Conservation (phyloP, 371 early-diverging fungal species). For the Lichtheimia corymbifera region DNA sequence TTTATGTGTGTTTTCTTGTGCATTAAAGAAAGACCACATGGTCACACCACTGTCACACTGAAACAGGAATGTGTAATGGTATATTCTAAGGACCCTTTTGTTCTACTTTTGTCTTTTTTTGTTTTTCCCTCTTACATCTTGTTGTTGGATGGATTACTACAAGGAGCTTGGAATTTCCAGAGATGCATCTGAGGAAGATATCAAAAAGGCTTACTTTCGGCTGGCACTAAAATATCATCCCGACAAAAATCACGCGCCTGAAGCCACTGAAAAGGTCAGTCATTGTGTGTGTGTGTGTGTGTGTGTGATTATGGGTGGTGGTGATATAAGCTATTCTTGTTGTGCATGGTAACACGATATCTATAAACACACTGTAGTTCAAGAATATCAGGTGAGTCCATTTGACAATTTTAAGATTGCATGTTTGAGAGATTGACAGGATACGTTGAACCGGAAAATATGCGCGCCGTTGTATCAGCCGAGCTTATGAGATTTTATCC, state of each 20-base stretch:
- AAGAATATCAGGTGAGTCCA: conserved; percentile 40
- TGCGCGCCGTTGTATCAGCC: conserved; percentile 2
- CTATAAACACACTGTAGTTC: conserved; percentile 22
- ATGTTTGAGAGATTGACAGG: not conserved
- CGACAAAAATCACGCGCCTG: conserved; percentile 49
- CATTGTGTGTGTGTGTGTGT: too few species aligned
- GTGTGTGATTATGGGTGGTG: too few species aligned
- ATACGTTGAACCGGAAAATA: not conserved
- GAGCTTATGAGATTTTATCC: conserved; percentile 14
- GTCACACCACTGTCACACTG: too few species aligned
- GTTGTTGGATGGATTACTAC: conserved; percentile 25
- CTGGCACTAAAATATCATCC: conserved; percentile 58
- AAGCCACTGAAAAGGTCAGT: conserved; percentile 47
- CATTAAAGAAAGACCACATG: too few species aligned
- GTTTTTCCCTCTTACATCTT: too few species aligned
- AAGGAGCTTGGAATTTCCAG: conserved; percentile 22
- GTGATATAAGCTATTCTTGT: conserved; percentile 7
- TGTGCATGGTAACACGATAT: too few species aligned
- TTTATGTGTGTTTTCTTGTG: too few species aligned
- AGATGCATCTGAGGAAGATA: conserved; percentile 36
- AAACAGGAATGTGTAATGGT: too few species aligned
- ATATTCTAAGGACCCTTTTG: too few species aligned
- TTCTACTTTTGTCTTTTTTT: too few species aligned
- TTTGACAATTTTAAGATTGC: not conserved
- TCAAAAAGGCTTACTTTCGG: conserved; percentile 47